These are phyloP conservation scores for Sporisorium scitamineum DNA, from an alignment of 1,284 basidiomycete species.

Conservation along the genomic window DNA sequence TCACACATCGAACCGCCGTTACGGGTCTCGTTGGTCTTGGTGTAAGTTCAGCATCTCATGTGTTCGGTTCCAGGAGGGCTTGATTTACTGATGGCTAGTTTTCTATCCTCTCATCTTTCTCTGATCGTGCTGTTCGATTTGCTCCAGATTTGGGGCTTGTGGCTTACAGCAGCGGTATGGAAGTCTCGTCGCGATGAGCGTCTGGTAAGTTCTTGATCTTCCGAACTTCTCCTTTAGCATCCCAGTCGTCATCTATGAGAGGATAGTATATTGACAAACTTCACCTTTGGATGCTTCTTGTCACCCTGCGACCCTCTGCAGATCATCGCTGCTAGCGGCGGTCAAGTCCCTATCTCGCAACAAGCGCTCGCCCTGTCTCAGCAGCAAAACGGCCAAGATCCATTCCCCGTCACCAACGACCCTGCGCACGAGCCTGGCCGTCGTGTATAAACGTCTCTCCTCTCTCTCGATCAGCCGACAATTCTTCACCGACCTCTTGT, in stretches of 20 bases:
- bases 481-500: background rate
- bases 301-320: background rate
- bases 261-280: too few species aligned
- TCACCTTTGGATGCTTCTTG: background rate
- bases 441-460: constrained; percentile 13
- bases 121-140: background rate
- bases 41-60: constrained; percentile 37
- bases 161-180: constrained; percentile 65
- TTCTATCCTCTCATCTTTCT: background rate
- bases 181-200: constrained; percentile 62
- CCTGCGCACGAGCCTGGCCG: constrained; percentile 45
- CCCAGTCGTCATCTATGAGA: too few species aligned
- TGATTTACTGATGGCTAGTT: background rate
- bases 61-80: background rate
- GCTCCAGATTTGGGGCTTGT: constrained; percentile 60
- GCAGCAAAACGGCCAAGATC: constrained; percentile 35
- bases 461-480: background rate
- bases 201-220: constrained; percentile 31
- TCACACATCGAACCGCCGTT: constrained; percentile 59
- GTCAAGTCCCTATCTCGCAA: constrained; percentile 41
- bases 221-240: too few species aligned
- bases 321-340: constrained; percentile 36
- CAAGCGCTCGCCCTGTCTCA: constrained; percentile 38
- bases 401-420: constrained; percentile 47
- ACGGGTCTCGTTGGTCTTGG: constrained; percentile 60